These are phyloP conservation scores for Mycena rebaudengoi DNA, from an alignment of 768 basidiomycete genomes.

Conservation along the genomic window DNA sequence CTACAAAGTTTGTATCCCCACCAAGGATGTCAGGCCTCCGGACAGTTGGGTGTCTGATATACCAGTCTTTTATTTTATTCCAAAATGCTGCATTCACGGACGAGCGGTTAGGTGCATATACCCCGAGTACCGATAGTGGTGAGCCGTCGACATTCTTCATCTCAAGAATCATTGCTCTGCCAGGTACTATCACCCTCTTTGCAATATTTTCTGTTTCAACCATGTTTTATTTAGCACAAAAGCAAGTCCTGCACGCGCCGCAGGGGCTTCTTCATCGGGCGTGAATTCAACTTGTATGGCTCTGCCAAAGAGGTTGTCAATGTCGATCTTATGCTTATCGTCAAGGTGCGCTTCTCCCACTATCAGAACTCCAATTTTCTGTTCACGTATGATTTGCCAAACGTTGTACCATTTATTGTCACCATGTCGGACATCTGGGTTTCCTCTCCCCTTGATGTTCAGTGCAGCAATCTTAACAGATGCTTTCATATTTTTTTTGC, in stretches of 20 bases:
- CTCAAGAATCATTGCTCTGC: constrained; percentile 29
- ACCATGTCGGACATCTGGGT: neutral
- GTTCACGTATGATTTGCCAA: constrained; percentile 27
- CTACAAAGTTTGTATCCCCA: constrained; percentile 53
- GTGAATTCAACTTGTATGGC: constrained; percentile 29
- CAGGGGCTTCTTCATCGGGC: constrained; percentile 15
- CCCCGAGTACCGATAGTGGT: constrained; percentile 34
- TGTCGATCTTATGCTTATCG: neutral
- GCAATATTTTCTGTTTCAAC: constrained; percentile 13
- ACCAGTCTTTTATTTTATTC: constrained; percentile 23
- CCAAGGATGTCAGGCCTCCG: constrained; percentile 43
- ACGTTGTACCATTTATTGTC: neutral
- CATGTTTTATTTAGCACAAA: constrained; percentile 41
- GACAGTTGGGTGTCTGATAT: neutral
- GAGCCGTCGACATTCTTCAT: too few relatives aligned
- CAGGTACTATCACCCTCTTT: neutral
- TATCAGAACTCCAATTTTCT: constrained; percentile 37
- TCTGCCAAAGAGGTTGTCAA: constrained; percentile 13
- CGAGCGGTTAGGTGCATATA: constrained; percentile 45
- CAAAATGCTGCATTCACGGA: constrained; percentile 41
- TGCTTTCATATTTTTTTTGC: neutral
- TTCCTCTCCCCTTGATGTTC: neutral
- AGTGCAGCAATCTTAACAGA: neutral
- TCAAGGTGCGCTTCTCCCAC: constrained; percentile 44
- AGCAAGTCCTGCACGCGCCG: constrained; percentile 40